A percentile compares a stretch with the other conserved stretches of the same genome.
phyloP scores from a whole-genome alignment of 129 eudicot genomes.

The Glebionis coronaria region DNA sequence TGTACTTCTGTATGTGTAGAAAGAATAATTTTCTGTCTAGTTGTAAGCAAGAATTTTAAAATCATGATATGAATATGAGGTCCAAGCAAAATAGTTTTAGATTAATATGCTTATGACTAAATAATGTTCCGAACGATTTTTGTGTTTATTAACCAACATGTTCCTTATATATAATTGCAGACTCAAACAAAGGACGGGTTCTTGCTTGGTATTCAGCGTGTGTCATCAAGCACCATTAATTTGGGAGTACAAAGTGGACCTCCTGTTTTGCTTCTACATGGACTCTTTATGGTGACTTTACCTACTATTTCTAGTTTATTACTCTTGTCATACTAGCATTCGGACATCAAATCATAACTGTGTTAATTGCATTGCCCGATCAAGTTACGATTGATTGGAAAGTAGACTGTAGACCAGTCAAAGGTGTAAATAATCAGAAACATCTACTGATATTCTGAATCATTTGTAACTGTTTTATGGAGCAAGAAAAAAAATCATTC shows the following conservation, averaged over 20 bases:
- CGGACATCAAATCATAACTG: background rate
- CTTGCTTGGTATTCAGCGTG: constrained; percentile 84
- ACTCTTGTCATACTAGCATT: background rate
- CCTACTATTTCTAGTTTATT: background rate
- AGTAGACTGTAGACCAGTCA: background rate
- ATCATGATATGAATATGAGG: background rate
- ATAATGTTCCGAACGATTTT: background rate
- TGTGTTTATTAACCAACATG: background rate
- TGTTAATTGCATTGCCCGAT: background rate
- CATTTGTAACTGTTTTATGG: too few species aligned
- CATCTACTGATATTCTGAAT: too few species aligned
- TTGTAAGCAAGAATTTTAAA: background rate
- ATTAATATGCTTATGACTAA: background rate
- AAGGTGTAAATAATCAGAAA: too few species aligned
- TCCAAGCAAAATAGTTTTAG: background rate
- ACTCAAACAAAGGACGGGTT: constrained; percentile 81
- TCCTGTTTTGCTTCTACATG: constrained; percentile 88
- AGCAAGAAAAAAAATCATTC: too few species aligned
- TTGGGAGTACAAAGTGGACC: constrained; percentile 36
- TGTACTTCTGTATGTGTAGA: background rate
- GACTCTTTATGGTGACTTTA: constrained; percentile 76
- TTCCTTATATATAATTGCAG: constrained; percentile 37
- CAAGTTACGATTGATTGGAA: background rate
- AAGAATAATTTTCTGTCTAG: background rate
- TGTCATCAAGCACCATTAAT: constrained; percentile 44